Base-by-base conservation (phyloP, 1,284 basidiomycete genomes). In the Moesziomyces sp. region DNA sequence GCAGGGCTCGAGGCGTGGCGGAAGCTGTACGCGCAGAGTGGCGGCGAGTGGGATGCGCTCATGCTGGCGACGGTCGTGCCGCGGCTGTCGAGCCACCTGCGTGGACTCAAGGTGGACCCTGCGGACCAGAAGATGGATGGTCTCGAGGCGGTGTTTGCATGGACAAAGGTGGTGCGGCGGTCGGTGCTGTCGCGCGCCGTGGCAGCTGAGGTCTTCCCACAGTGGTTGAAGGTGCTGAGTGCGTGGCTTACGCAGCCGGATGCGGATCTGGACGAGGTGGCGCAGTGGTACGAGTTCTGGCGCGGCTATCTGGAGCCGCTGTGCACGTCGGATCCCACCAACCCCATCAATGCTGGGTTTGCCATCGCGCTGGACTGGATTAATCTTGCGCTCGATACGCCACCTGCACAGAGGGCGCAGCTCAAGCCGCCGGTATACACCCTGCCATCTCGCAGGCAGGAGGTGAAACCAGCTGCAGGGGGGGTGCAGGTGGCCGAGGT, bases 161-260 rank as follows among this genome's bases (percentile, higher is more conserved):
- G 97, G 97, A 86, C 86, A 18, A 79, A 85, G 24, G 86, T 93
- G 46, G 86, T 99, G 33, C 90, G 93, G 5, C 85, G 55, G 7
- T 59, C 51, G 10, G 71, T 76, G 16, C 13, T 82, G 44, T 54
- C 58, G 21, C 63, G 75, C 8, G 50, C 79, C 6, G 21, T 89
- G 0, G 91, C 95, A 83, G 88, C 88, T 9, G 93, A 94, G 79
- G 96, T 99, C 86, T 97, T 98, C 88, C 92, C 93, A 2, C 94
- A 95, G 82, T 99, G 94, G 94, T 87, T 99, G 52, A 90, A 93
- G 46, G 89, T 92, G n/a, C 86, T 99, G 40, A 91, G 94, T 79
- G 85, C 92, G 44, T 98, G 95, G 97, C 90, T 99, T 54, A 87
- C 91, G 13, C 92, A 93, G 82, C 91, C 93, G 0, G 88, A 86